phyloP scores from a whole-genome alignment of 176 grass and related monocot genomes.

The Chrysopogon serrulatus region DNA sequence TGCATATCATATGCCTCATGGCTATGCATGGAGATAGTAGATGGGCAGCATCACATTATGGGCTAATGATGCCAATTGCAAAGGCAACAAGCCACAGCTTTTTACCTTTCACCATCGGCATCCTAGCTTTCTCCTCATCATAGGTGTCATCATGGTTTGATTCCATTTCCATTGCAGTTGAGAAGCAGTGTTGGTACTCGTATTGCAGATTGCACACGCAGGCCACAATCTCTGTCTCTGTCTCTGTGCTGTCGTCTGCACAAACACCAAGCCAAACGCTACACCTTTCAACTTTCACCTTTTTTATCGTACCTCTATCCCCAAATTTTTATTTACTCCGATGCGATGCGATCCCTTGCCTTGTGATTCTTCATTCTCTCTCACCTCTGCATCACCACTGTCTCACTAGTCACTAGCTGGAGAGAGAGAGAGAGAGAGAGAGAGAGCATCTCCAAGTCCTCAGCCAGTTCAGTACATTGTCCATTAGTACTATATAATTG shows the following conservation, averaged over 20 bases:
- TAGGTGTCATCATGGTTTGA: constrained; percentile 51
- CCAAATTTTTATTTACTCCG: neutral
- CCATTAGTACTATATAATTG: neutral
- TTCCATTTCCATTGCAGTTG: constrained; percentile 6
- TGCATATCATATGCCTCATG: no score
- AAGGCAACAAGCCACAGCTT: constrained; percentile 77
- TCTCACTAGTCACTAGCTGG: neutral
- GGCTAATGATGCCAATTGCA: constrained; percentile 91
- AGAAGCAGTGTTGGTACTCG: neutral
- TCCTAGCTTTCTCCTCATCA: constrained; percentile 47
- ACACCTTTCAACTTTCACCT: constrained; percentile 48
- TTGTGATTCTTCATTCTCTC: neutral
- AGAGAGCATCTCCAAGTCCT: neutral
- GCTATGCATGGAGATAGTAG: no score
- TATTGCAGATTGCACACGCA: neutral
- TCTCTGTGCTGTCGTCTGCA: neutral
- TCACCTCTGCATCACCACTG: neutral
- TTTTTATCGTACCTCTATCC: neutral
- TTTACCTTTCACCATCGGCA: constrained; percentile 22
- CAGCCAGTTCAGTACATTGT: neutral
- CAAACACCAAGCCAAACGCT: constrained; percentile 21
- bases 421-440: no score
- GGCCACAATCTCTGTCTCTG: neutral
- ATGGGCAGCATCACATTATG: constrained; percentile 64
- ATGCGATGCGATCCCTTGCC: neutral